These are phyloP conservation scores for Clavulina sp. DNA, from an alignment of 768 basidiomycete species.

Conservation along the genomic window DNA sequence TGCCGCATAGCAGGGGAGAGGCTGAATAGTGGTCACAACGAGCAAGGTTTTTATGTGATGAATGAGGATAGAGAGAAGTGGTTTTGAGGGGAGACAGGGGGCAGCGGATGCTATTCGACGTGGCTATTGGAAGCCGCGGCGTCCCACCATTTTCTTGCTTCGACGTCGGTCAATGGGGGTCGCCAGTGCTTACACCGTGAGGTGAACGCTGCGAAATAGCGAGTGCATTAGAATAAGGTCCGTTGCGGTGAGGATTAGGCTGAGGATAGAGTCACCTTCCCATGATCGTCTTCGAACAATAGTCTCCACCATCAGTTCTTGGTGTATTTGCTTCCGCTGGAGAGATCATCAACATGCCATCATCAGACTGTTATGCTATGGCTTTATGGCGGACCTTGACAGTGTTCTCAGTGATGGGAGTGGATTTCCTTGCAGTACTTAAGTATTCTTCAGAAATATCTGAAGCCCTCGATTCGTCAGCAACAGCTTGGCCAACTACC, in stretches of 20 bases:
- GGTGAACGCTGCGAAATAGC: constrained; percentile 39
- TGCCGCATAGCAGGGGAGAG: too few relatives aligned
- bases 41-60: neutral
- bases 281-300: constrained; percentile 54
- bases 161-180: constrained; percentile 28
- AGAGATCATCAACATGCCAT: too few relatives aligned
- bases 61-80: neutral
- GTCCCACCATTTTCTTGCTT: constrained; percentile 16
- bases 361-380: too few relatives aligned
- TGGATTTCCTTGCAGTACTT: too few relatives aligned
- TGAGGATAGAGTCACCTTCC: constrained; percentile 34
- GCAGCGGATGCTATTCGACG: constrained; percentile 34
- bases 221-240: constrained; percentile 4
- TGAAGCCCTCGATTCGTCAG: constrained; percentile 40
- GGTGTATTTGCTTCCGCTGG: constrained; percentile 56
- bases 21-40: too few relatives aligned
- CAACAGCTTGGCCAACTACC: constrained; percentile 47
- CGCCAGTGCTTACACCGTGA: constrained; percentile 66
- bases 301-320: constrained; percentile 52
- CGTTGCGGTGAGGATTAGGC: constrained; percentile 11
- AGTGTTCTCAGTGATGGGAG: too few relatives aligned
- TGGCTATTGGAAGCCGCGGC: neutral
- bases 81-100: constrained; percentile 1
- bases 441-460: too few relatives aligned
- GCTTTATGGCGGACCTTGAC: too few relatives aligned